phyloP scores from a whole-genome alignment of 345 rosid species.

The Salix viminalis region DNA sequence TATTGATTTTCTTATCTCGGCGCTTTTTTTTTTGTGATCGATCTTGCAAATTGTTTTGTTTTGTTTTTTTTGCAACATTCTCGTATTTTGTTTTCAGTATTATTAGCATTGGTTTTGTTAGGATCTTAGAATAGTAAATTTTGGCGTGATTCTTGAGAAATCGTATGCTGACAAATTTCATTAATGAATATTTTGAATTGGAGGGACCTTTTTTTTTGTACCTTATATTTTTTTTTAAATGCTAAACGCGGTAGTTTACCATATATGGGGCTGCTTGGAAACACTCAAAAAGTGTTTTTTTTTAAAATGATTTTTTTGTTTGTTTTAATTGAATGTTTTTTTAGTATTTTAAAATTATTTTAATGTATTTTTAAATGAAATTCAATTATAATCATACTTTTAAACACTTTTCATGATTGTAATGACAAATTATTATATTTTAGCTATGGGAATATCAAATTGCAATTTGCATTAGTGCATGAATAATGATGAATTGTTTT shows the following conservation, averaged over 20 bases:
- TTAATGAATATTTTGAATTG: background rate
- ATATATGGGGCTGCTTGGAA: background rate
- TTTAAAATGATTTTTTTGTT: too few species aligned
- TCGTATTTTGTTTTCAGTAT: constrained; percentile 5
- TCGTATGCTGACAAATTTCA: background rate
- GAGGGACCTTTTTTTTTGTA: background rate
- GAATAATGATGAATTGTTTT: background rate
- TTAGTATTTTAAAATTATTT: too few species aligned
- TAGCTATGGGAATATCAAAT: too few species aligned
- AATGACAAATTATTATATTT: too few species aligned
- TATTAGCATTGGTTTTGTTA: background rate
- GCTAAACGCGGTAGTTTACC: background rate
- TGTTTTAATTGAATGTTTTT: too few species aligned
- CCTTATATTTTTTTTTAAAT: background rate
- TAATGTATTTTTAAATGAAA: too few species aligned
- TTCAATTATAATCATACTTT: too few species aligned
- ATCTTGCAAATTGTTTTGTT: background rate
- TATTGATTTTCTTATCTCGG: background rate
- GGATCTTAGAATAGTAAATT: background rate
- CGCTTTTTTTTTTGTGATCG: background rate
- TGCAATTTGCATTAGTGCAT: background rate
- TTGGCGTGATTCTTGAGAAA: background rate
- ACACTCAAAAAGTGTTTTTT: too few species aligned
- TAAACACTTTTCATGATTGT: too few species aligned
- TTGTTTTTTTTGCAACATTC: constrained; percentile 7